Conservation (phyloP, 352 stramenopile genomes). For the Ophiocytium majus region DNA sequence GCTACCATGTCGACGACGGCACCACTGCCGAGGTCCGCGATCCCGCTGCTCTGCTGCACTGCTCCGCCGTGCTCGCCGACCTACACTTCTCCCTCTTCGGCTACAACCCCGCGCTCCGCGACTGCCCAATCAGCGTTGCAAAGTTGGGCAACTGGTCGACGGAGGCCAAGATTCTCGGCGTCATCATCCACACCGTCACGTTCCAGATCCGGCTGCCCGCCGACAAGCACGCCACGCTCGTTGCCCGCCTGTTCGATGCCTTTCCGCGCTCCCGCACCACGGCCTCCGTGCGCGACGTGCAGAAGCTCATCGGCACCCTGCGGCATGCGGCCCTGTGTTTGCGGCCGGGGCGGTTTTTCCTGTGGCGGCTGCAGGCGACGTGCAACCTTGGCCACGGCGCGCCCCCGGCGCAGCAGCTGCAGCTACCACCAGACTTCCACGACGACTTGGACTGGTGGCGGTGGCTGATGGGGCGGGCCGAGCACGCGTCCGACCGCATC, state of each 20-base stretch:
- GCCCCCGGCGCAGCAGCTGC: not conserved
- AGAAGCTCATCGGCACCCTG: not conserved
- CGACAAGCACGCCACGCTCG: not conserved
- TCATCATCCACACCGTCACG: not conserved
- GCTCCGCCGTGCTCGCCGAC: not conserved
- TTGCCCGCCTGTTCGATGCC: not conserved
- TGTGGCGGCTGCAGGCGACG: not conserved
- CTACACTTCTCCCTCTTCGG: not conserved
- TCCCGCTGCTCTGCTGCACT: not conserved
- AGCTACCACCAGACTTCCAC: not conserved
- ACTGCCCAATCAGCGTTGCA: not conserved
- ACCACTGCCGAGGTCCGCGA: not conserved
- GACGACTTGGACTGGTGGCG: not conserved
- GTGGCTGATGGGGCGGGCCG: not conserved
- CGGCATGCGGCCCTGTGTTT: not conserved
- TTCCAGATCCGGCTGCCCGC: not conserved
- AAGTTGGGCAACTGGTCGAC: not conserved
- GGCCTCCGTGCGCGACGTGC: not conserved
- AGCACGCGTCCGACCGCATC: not conserved
- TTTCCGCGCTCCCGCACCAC: not conserved
- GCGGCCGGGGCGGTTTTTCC: not conserved
- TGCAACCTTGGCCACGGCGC: not conserved
- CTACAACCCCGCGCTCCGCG: not conserved
- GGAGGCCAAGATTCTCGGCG: not conserved
- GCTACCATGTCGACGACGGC: not conserved